Conservation (phyloP, 2,329 filamentous ascomycete species). For the Cercospora berteroae region DNA sequence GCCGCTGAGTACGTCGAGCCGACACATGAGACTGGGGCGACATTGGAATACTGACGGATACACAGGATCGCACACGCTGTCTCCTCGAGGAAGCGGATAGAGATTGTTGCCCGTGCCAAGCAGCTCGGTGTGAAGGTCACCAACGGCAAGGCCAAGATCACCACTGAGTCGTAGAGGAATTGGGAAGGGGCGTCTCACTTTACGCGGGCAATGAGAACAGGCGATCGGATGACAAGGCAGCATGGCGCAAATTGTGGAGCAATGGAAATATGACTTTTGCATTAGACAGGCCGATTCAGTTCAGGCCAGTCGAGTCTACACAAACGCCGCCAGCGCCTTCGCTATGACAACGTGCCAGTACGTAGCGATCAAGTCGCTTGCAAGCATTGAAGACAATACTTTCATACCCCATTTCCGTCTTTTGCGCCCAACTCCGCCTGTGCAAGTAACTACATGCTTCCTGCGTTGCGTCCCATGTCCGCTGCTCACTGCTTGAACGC, state of each 20-base stretch:
- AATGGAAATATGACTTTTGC: constrained; percentile 8
- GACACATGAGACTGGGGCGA: not conserved
- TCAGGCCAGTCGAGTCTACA: constrained; percentile 17
- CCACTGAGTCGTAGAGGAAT: constrained; percentile 70
- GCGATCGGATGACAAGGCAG: constrained; percentile 14
- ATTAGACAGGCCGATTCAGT: constrained; percentile 14
- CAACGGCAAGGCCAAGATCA: constrained; percentile 98
- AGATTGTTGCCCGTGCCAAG: constrained; percentile 96
- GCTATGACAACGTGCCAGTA: constrained; percentile 31
- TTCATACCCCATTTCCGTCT: constrained; percentile 1
- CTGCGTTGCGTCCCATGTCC: not conserved
- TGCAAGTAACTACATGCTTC: not conserved
- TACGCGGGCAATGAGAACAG: constrained; percentile 21
- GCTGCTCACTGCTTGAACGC: not conserved
- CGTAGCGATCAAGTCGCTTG: constrained; percentile 27
- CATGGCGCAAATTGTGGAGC: constrained; percentile 15
- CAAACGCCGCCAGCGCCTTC: constrained; percentile 34
- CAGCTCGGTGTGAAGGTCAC: constrained; percentile 99
- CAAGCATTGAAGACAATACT: constrained; percentile 23
- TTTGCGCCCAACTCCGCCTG: constrained; percentile 7
- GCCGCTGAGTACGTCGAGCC: constrained; percentile 83
- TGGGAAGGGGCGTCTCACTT: constrained; percentile 1
- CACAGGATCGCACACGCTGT: constrained; percentile 93
- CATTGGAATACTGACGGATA: constrained; percentile 38
- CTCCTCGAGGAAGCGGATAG: constrained; percentile 97